phyloP scores from a whole-genome alignment of 2,329 filamentous ascomycete species.

The Colletotrichum musae region DNA sequence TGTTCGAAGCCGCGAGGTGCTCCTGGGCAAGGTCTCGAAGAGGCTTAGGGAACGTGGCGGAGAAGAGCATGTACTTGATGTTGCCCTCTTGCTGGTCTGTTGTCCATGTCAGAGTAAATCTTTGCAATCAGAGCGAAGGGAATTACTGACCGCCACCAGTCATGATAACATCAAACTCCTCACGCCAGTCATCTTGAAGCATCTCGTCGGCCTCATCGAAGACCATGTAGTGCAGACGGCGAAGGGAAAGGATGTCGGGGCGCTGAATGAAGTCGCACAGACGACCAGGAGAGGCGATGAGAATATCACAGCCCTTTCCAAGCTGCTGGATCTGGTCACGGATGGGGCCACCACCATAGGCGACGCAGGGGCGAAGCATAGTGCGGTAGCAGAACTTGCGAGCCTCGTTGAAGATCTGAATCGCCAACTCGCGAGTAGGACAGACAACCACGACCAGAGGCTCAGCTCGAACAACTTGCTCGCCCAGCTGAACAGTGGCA shows the following conservation, averaged over 20 bases:
- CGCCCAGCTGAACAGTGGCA: constrained; percentile 65
- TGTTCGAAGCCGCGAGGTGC: constrained; percentile 77
- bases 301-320: constrained; percentile 86
- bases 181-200: constrained; percentile 83
- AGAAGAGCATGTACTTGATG: constrained; percentile 86
- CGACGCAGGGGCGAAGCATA: constrained; percentile 91
- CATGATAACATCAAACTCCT: constrained; percentile 82
- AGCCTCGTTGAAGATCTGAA: constrained; percentile 95
- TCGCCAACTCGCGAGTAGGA: constrained; percentile 90
- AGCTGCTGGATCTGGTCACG: constrained; percentile 80
- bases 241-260: constrained; percentile 77
- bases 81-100: constrained; percentile 82
- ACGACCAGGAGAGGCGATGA: constrained; percentile 90
- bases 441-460: constrained; percentile 89
- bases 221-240: constrained; percentile 83
- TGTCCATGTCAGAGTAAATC: constrained; percentile 44
- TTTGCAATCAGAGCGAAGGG: not conserved
- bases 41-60: constrained; percentile 90
- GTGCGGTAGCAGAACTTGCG: constrained; percentile 94
- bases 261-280: constrained; percentile 87
- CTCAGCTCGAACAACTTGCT: constrained; percentile 77
- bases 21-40: constrained; percentile 83
- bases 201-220: constrained; percentile 98
- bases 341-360: constrained; percentile 88
- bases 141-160: constrained; percentile 79